A percentile compares a stretch with the other conserved stretches of the same genome.
Evolutionary conservation across 2,329 filamentous ascomycete genomes (phyloP).

Genomic region (Aureobasidium sp.): DNA sequence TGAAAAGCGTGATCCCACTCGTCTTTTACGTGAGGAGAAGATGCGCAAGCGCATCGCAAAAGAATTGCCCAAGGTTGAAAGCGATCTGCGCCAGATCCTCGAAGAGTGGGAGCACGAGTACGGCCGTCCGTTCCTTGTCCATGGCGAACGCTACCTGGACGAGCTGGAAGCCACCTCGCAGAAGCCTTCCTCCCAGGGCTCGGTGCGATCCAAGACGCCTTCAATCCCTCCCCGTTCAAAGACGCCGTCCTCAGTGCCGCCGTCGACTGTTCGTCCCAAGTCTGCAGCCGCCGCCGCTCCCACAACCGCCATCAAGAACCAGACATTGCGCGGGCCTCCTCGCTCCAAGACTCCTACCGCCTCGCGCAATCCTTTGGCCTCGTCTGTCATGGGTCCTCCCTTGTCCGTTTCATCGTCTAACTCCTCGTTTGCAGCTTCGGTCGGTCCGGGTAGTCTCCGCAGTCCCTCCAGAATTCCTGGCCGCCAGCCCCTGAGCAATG

Average conservation of each 20-base stretch:
- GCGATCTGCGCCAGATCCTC: conserved; percentile 73
- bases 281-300: conserved; percentile 31
- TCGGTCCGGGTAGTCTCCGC: conserved; percentile 28
- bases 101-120: conserved; percentile 91
- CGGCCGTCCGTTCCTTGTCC: conserved; percentile 84
- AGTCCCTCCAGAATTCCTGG: conserved; percentile 65
- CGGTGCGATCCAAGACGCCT: conserved; percentile 66
- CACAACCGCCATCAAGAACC: background rate
- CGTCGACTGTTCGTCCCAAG: conserved; percentile 20
- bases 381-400: conserved; percentile 20
- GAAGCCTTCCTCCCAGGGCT: conserved; percentile 20
- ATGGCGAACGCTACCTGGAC: conserved; percentile 86
- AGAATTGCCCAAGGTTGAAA: conserved; percentile 84
- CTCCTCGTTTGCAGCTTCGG: conserved; percentile 32
- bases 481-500: conserved; percentile 60
- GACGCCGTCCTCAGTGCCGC: background rate
- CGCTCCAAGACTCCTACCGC: conserved; percentile 35
- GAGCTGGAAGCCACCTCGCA: conserved; percentile 61
- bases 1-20: conserved; percentile 88
- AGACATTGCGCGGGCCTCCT: conserved; percentile 20
- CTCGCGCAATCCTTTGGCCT: conserved; percentile 25
- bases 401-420: conserved; percentile 27
- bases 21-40: conserved; percentile 92
- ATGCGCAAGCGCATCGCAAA: conserved; percentile 97
- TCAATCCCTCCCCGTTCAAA: conserved; percentile 17